Base-by-base conservation (phyloP, 2,329 filamentous ascomycete genomes). In the Pseudocercospora cruenta region DNA sequence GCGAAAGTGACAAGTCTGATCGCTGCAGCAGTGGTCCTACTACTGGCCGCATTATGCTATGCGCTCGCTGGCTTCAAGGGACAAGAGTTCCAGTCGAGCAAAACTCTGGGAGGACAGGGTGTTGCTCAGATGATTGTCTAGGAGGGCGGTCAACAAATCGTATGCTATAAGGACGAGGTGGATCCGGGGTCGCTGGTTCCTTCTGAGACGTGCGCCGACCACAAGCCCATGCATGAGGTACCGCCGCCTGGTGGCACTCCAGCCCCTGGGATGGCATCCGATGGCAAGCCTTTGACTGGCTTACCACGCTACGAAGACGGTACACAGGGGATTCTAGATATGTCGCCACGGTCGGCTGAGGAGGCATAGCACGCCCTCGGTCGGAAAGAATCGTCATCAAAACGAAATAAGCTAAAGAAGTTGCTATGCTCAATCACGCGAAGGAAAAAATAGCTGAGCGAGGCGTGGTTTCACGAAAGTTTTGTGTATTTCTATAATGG, bases 41-140 rank as follows among this genome's bases (percentile, higher is more conserved):
- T 90, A 19, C 76, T 96, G 60, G 91, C 95, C 4, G 89, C 87
- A 39, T 68, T 89, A 59, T 97, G 94, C 85, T 99, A 99, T 79
- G 82, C 87, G 26, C 81, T 93, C 59, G 93, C 93, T 14, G 93
- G 86, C 47, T 68, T 94, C 79, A 94, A 92, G 84, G 90, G 91
- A 67, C 92, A 96, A 82, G 90, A 88, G 39, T 96, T 96, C 80
- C 88, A 93, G 71, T 91, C 91, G 67, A 97, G 94, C 86, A 98
- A 98, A 88, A 98, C 94, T 16, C 85, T 99, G 61, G 95, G 95
- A 71, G 95, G 95, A 61, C 90, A 92, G 72, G 94, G 94, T 60
- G 91, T 97, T 72, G 95, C 93, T 69, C 94, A 97, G 84, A 97
- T 98, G 94, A 97, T 98, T 81, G 93, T 98, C 76, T 96, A 67